A percentile compares a stretch with the other conserved stretches of the same genome.
Conservation (phyloP, 257 asterid species). For the Oldenlandia corymbosa region DNA sequence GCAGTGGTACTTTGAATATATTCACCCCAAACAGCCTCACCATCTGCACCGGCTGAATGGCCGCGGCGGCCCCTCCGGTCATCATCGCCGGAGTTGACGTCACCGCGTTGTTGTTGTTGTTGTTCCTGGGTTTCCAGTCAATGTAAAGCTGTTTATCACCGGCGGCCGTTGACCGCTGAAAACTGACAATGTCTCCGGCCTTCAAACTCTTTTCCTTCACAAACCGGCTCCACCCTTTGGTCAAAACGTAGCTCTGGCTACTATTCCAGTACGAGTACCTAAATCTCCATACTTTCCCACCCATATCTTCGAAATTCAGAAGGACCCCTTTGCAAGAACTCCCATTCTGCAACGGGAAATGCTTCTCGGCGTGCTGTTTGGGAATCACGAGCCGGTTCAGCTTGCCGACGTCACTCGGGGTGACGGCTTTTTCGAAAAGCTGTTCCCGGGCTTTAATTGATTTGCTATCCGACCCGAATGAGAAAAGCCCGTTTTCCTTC, state of each 20-base stretch:
- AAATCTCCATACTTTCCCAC: constrained; percentile 78
- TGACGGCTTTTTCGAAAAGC: constrained; percentile 78
- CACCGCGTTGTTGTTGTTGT: no score
- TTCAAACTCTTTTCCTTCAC: constrained; percentile 66
- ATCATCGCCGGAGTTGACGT: neutral
- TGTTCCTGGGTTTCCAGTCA: constrained; percentile 43
- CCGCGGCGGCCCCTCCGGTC: neutral
- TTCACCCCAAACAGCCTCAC: constrained; percentile 70
- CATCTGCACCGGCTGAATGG: constrained; percentile 29
- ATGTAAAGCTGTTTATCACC: constrained; percentile 59
- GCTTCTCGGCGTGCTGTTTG: constrained; percentile 70
- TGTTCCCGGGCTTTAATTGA: constrained; percentile 37
- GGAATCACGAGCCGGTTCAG: constrained; percentile 71
- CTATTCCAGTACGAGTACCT: constrained; percentile 87
- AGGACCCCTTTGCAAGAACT: constrained; percentile 49
- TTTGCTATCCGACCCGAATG: constrained; percentile 19
- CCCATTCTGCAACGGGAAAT: constrained; percentile 53
- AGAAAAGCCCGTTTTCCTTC: constrained; percentile 10
- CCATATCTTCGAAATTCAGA: constrained; percentile 57
- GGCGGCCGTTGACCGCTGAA: constrained; percentile 47
- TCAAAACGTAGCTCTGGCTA: constrained; percentile 75
- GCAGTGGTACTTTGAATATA: constrained; percentile 36
- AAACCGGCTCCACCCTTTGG: constrained; percentile 87
- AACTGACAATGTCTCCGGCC: constrained; percentile 70
- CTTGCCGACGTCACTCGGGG: constrained; percentile 81